Evolutionary conservation across 169 alveolate species (phyloP), one percentile per base, ranked within the genome.

Genomic region (Cryptosporidium xiaoi): DNA sequence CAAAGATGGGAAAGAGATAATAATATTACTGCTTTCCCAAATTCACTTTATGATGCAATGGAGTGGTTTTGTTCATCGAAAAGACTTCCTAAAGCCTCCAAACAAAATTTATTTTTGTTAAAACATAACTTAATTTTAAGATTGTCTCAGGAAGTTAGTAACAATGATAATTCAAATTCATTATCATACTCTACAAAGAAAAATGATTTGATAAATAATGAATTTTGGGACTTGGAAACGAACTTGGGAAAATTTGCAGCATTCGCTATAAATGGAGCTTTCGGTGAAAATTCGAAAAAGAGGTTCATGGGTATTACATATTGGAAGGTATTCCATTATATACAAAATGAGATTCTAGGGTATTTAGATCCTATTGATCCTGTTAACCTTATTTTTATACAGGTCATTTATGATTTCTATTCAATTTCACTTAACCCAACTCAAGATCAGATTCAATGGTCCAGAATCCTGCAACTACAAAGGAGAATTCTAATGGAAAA

Each of bases 401-500:
- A 77, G 51, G 87, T 56, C 1, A 58, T 77, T 13, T 77, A 77
- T 60, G 87, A 77, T 31, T 56, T 77, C 24, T 77, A 66, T 77
- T 77, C 71, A 56, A 71, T 62, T 60, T 58, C 87, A 60, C 31
- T 77, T 33, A 77, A 66, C 31, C 87, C 87, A 60, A 77, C 71
- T 33, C 77, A 60, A 31, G 87, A 77, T 77, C 87, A 68, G 40
- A 77, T 77, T 44, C 87, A 77, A 27, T 77, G 87, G 87, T 77
- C 87, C 3, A 56, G 87, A 24, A 77, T 77, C 27, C 64, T 77
- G 3, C 87, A 77, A 51, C 51, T 77, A 10, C 87, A 77, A 44
- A 65, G 87, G 2, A 77, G 87, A 27, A 62, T 77, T 20, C 40
- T 77, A 13, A 77, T 77, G 87, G 87, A 77, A 46, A 77, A 48